A percentile compares a stretch with the other conserved stretches of the same genome.
Conservation (phyloP, 2,329 filamentous ascomycete genomes). For the Penicillium sumatraense region DNA sequence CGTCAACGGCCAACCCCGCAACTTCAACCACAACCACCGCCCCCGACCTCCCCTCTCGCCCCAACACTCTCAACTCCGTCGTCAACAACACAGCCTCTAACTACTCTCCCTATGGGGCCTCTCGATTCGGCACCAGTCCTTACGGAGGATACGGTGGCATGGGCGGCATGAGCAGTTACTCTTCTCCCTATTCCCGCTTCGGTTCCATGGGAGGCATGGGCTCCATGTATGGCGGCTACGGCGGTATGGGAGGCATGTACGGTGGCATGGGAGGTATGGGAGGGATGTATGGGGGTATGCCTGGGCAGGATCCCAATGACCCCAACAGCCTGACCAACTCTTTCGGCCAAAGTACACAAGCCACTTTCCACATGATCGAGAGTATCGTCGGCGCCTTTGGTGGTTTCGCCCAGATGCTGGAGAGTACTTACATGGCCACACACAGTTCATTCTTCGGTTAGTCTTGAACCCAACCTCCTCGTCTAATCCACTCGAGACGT, state of each 20-base stretch:
- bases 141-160: slow-evolving; percentile 56
- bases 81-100: slow-evolving; percentile 88
- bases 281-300: slow-evolving; percentile 56
- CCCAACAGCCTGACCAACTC: slow-evolving; percentile 93
- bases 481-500: slow-evolving; percentile 11
- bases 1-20: slow-evolving; percentile 50
- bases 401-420: slow-evolving; percentile 97
- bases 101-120: slow-evolving; percentile 69
- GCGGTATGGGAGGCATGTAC: slow-evolving; percentile 46
- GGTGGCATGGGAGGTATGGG: slow-evolving; percentile 52
- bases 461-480: slow-evolving; percentile 38
- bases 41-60: slow-evolving; percentile 79
- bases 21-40: slow-evolving; percentile 47
- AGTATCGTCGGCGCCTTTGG: slow-evolving; percentile 96
- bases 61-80: slow-evolving; percentile 74
- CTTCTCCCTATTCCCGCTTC: slow-evolving; percentile 59
- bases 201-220: slow-evolving; percentile 55
- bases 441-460: slow-evolving; percentile 97
- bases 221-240: slow-evolving; percentile 37
- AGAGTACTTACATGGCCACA: slow-evolving; percentile 99
- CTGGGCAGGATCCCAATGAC: slow-evolving; percentile 72
- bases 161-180: slow-evolving; percentile 54
- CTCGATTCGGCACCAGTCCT: slow-evolving; percentile 59
- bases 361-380: slow-evolving; percentile 98
- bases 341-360: slow-evolving; percentile 92